These are phyloP conservation scores for Parachaetomium inaequale DNA, from an alignment of 495 filamentous ascomycete species.

Conservation along the genomic window DNA sequence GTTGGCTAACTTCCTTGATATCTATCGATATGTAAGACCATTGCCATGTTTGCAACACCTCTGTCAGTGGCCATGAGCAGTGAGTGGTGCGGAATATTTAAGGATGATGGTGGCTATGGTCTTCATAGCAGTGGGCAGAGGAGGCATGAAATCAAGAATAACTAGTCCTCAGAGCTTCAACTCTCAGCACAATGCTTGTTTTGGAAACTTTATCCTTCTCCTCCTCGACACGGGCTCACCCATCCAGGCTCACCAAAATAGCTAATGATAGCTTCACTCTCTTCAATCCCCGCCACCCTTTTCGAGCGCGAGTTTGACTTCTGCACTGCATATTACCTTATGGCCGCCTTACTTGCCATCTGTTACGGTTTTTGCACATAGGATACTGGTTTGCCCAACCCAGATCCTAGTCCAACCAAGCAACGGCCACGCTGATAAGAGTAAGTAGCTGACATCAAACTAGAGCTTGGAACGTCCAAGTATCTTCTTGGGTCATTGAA, in stretches of 20 bases:
- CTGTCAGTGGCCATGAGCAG: slow-evolving; percentile 47
- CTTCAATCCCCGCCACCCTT: slow-evolving; percentile 44
- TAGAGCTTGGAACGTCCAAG: too few relatives aligned
- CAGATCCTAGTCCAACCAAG: too few relatives aligned
- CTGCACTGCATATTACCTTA: slow-evolving; percentile 46
- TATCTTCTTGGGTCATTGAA: too few relatives aligned
- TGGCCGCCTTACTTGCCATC: slow-evolving; percentile 39
- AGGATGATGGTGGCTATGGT: slow-evolving; percentile 39
- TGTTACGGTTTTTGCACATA: too few relatives aligned
- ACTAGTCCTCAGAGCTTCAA: slow-evolving; percentile 15
- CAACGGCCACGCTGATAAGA: too few relatives aligned
- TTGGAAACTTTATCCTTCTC: background rate
- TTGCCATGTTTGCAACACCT: slow-evolving; percentile 49
- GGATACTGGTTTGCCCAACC: too few relatives aligned
- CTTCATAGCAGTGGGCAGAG: slow-evolving; percentile 49
- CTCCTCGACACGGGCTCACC: background rate
- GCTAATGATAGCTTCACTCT: slow-evolving; percentile 49
- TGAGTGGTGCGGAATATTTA: slow-evolving; percentile 44
- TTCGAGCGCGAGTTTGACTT: slow-evolving; percentile 48
- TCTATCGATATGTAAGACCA: slow-evolving; percentile 34
- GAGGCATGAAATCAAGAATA: slow-evolving; percentile 53
- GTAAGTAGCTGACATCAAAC: too few relatives aligned
- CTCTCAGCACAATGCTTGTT: background rate
- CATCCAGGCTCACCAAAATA: slow-evolving; percentile 44
- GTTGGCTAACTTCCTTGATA: slow-evolving; percentile 31